Evolutionary conservation across 306 rosid genomes (phyloP).

Genomic region (Citrullus mucosospermus): DNA sequence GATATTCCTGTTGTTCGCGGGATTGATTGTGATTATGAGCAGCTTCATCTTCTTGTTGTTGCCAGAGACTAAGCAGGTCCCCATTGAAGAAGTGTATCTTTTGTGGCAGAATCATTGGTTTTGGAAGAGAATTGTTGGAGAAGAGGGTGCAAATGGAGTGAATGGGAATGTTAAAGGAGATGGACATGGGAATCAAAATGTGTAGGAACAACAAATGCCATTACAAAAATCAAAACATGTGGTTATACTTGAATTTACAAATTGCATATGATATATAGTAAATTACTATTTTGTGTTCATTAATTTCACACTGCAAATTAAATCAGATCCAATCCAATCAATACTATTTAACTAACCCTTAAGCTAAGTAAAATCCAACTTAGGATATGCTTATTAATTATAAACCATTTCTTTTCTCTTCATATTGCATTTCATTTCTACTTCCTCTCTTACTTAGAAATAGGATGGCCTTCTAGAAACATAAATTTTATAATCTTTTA

Average conservation of each 20-base stretch:
- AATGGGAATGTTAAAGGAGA: conserved; percentile 2
- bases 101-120: conserved; percentile 80
- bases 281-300: background rate
- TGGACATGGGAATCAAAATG: conserved; percentile 9
- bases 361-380: no score
- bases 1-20: conserved; percentile 69
- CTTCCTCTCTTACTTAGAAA: no score
- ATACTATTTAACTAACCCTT: background rate
- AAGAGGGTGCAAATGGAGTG: conserved; percentile 13
- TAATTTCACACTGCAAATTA: background rate
- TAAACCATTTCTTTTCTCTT: no score
- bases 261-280: background rate
- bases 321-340: background rate
- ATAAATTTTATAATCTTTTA: no score
- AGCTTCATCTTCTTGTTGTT: conserved; percentile 63
- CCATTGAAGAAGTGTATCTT: conserved; percentile 81
- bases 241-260: background rate
- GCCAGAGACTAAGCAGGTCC: conserved; percentile 93
- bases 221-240: background rate
- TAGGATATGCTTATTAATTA: no score
- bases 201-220: background rate
- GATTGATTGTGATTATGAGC: conserved; percentile 59
- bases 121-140: conserved; percentile 51
- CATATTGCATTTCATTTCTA: no score
- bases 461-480: no score